Evolutionary conservation across 805 yeast genomes (phyloP), one percentile per base, ranked within the genome.

Genomic region (Ogataea neopini): DNA sequence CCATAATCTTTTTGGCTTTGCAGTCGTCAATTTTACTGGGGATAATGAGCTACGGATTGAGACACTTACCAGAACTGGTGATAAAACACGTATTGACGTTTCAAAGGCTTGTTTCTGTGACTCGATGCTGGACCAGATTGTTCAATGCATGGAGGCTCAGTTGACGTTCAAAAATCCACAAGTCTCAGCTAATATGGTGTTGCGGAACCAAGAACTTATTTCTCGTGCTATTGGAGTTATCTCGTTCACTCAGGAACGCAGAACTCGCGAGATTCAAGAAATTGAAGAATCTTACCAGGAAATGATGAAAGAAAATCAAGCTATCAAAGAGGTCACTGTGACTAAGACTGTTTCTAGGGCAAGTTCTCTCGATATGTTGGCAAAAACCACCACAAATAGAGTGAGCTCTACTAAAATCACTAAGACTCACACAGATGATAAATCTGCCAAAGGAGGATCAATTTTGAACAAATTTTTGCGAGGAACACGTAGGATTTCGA

Each of bases 111-210:
- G 70, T 13, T 62, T 79, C 14, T 60, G 74, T 4, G 56, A 56
- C 1, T 57, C 63, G 17, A 52, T 80, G 22, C 61, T 72, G 3
- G 65, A 63, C 13, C 74, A 75, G 45, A 50, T 76, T 4, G 63
- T 74, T 9, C 63, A 65, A 25, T 44, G 73, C 28, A 59, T 68
- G 52, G 61, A 69, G 0, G 55, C 65, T 18, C 63, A 60, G 25
- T 47, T 70, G 33, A 63, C 74, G 8, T 59, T 71, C 11, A 67
- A 66, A 4, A 74, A 75, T 49, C 56, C 60, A 3, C 48, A 42
- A 3, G 51, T 68, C 44, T 53, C 61, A 1, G 57, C 54, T 10
- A 46, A 54, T 11, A 54, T 74, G 15, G 48, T 71, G 6, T 44
- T 54, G 2, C 53, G 65, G 8, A 72, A 74, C 52, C 60, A 52